Conservation (phyloP, 768 basidiomycete genomes). For the Calocera cornea region DNA sequence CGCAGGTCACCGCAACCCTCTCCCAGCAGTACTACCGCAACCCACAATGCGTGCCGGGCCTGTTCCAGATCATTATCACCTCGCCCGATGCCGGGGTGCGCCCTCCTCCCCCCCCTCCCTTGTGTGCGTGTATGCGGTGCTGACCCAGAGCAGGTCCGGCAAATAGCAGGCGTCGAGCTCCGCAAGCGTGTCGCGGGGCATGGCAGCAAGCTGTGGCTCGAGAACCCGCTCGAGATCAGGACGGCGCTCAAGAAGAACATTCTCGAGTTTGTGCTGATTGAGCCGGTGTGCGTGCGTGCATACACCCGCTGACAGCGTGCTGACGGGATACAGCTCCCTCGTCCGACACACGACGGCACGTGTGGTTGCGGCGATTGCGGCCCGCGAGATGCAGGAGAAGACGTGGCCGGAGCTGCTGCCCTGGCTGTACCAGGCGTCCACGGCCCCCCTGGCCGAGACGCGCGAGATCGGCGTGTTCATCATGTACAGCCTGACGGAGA, state of each 20-base stretch:
- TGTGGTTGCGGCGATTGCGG: conserved; percentile 83
- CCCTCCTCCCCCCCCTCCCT: conserved; percentile 14
- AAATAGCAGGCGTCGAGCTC: conserved; percentile 92
- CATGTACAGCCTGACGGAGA: conserved; percentile 81
- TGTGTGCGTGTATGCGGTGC: neutral
- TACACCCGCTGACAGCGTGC: neutral
- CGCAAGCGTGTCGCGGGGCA: conserved; percentile 78
- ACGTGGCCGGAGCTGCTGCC: conserved; percentile 81
- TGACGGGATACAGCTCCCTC: conserved; percentile 44
- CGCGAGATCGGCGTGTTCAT: conserved; percentile 89
- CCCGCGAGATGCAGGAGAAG: conserved; percentile 64
- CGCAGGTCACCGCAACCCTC: conserved; percentile 76
- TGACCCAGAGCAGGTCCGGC: conserved; percentile 54
- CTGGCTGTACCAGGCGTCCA: conserved; percentile 68
- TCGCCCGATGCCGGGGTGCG: conserved; percentile 74
- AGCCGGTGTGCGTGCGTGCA: conserved; percentile 48
- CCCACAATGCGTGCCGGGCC: conserved; percentile 77
- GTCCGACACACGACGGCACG: conserved; percentile 89
- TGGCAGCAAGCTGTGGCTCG: conserved; percentile 71
- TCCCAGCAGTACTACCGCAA: conserved; percentile 90
- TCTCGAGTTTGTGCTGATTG: conserved; percentile 61
- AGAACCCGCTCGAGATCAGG: conserved; percentile 51
- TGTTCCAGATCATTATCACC: conserved; percentile 73
- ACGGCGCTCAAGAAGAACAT: conserved; percentile 74
- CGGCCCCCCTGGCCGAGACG: conserved; percentile 51